phyloP scores from a whole-genome alignment of 2,329 filamentous ascomycete genomes.

The Colletotrichum simmondsii region DNA sequence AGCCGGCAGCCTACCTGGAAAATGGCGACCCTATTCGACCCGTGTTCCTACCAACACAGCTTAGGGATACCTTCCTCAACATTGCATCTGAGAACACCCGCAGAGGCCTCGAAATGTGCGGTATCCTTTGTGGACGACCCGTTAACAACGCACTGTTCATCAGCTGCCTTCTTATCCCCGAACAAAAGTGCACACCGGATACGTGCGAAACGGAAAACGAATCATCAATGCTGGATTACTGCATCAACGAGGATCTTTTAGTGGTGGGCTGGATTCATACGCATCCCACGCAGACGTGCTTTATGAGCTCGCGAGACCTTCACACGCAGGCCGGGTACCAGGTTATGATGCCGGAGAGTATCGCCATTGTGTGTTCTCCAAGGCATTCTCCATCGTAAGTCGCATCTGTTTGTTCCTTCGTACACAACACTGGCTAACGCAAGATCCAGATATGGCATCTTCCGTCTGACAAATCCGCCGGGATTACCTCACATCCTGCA shows the following conservation, averaged over 20 bases:
- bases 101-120: conserved; percentile 91
- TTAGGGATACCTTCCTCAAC: conserved; percentile 80
- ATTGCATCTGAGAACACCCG: conserved; percentile 82
- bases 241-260: conserved; percentile 83
- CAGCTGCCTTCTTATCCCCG: conserved; percentile 86
- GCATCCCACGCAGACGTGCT: conserved; percentile 95
- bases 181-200: conserved; percentile 89
- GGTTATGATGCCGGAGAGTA: conserved; percentile 94
- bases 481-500: conserved; percentile 86
- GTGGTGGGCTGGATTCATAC: conserved; percentile 98
- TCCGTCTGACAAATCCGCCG: conserved; percentile 92
- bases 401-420: neutral
- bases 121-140: conserved; percentile 89
- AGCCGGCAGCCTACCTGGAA: conserved; percentile 88
- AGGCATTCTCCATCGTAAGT: conserved; percentile 79
- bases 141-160: conserved; percentile 96
- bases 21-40: conserved; percentile 88
- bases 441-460: conserved; percentile 80
- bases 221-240: conserved; percentile 86
- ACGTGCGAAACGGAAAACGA: conserved; percentile 96
- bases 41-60: conserved; percentile 82
- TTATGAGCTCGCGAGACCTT: conserved; percentile 94
- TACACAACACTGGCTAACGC: conserved; percentile 12
- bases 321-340: conserved; percentile 97
- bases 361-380: conserved; percentile 96